Conservation (phyloP, 2,329 filamentous ascomycete genomes). For the Clarireedia hainanense region DNA sequence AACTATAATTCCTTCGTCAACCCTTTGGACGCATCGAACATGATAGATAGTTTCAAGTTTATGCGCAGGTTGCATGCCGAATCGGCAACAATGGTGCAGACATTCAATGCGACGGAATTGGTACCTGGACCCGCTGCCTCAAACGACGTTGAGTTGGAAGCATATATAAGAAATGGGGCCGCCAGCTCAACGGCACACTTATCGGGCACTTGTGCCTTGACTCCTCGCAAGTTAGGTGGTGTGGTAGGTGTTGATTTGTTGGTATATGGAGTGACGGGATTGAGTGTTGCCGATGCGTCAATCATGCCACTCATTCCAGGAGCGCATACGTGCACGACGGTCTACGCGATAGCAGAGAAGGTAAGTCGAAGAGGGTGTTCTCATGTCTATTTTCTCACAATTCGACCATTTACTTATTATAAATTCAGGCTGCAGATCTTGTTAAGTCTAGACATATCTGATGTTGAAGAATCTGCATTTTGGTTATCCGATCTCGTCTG, state of each 20-base stretch:
- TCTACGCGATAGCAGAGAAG: neutral
- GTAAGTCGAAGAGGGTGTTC: neutral
- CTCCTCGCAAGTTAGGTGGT: neutral
- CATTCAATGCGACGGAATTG: neutral
- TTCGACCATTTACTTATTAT: neutral
- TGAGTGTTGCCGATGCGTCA: neutral
- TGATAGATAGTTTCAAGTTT: neutral
- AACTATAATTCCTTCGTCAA: neutral
- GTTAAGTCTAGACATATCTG: neutral
- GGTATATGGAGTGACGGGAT: neutral
- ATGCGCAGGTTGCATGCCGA: neutral
- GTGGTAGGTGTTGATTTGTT: neutral
- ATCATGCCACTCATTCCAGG: neutral
- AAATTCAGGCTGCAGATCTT: neutral
- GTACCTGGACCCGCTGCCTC: neutral
- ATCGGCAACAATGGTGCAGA: neutral
- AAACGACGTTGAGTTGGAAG: neutral
- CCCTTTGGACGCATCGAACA: neutral
- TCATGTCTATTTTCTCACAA: neutral
- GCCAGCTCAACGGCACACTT: neutral
- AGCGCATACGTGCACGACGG: neutral
- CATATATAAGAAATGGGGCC: neutral
- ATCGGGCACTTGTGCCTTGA: neutral
- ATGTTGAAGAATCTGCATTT: neutral
- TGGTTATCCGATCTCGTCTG: no score